Percentiles rank a stretch among this genome's conserved stretches.
Conservation (phyloP, 148 eudicot genomes). For the Diospyros kaki region DNA sequence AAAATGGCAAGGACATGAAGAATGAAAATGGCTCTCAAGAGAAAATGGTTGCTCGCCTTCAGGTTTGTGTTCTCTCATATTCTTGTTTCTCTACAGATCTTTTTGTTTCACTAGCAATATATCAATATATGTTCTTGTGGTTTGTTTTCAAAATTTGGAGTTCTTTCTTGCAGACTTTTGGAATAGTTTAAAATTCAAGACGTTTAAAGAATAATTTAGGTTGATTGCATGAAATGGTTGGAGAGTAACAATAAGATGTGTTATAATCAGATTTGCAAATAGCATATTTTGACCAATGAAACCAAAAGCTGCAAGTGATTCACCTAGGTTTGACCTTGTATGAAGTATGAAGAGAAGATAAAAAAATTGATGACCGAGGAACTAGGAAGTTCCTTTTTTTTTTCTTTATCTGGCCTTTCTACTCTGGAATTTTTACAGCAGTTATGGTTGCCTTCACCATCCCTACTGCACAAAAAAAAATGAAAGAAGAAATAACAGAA, state of each 20-base stretch:
- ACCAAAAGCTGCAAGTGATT: not conserved
- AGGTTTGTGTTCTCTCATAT: conserved; percentile 43
- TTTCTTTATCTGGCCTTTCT: not conserved
- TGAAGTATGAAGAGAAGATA: not conserved
- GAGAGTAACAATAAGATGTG: not conserved
- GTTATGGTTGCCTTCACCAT: too few relatives aligned
- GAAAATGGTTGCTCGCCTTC: conserved; percentile 68
- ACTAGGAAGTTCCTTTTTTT: not conserved
- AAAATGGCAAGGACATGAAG: conserved; percentile 30
- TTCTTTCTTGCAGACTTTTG: not conserved
- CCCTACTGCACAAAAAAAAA: too few relatives aligned
- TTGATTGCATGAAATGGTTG: conserved; percentile 3
- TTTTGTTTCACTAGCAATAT: too few relatives aligned
- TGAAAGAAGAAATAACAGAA: too few relatives aligned
- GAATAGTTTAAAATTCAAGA: not conserved
- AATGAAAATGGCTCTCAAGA: conserved; percentile 35
- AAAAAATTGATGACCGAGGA: too few relatives aligned
- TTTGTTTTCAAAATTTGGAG: too few relatives aligned
- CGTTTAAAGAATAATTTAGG: not conserved
- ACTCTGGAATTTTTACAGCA: not conserved
- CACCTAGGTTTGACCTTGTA: not conserved
- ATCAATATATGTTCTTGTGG: too few relatives aligned
- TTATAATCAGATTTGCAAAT: not conserved
- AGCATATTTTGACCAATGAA: too few relatives aligned
- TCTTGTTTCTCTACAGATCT: not conserved